Evolutionary conservation across 2,329 filamentous ascomycete genomes (phyloP), one percentile per base, ranked within the genome.

Genomic region (Thielaviopsis euricoi): DNA sequence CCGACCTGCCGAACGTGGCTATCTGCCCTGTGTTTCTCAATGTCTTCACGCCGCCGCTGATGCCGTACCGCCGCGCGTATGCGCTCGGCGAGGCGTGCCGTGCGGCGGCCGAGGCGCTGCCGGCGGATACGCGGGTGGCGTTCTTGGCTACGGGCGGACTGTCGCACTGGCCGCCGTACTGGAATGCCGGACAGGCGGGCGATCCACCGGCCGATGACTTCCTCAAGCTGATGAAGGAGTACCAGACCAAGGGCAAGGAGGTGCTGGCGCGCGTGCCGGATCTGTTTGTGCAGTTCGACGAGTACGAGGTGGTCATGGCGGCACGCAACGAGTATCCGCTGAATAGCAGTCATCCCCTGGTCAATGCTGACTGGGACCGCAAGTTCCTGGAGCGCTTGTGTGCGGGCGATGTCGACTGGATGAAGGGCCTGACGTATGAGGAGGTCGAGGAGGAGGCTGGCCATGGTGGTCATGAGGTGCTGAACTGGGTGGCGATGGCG

Each of bases 241-340:
- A 64, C 55, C 64, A 67, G 52, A 67, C 65, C 13, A 61, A 63
- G 22, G 65, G 66, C 43, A 64, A 65, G 53, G 33, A 53, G 13
- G 62, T 65, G 19, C 57, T 66, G 33, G 59, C 64, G 50, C 59
- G 61, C 19, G 59, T 66, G 40, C 66, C 65, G 0, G 62, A 65
- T 25, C 58, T 67, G 26, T 66, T 67, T 52, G 63, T 65, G 19
- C 57, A 66, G 25, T 64, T 67, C 53, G 63, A 67, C 56, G 64
- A 67, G 29, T 67, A 67, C 53, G 65, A 67, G 52, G 61, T 66
- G n/a, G 64, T 66, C 57, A 67, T 66, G 65, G 65, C 65, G 4
- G 60, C 58, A 48, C 66, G 64, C 60, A 66, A 66, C 57, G 65
- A 67, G 60, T 66, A 67, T 57, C 66, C 66, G 6, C 59, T 66